Evolutionary conservation across 352 stramenopile species (phyloP).

Genomic region (Globisporangium carolinianum): DNA sequence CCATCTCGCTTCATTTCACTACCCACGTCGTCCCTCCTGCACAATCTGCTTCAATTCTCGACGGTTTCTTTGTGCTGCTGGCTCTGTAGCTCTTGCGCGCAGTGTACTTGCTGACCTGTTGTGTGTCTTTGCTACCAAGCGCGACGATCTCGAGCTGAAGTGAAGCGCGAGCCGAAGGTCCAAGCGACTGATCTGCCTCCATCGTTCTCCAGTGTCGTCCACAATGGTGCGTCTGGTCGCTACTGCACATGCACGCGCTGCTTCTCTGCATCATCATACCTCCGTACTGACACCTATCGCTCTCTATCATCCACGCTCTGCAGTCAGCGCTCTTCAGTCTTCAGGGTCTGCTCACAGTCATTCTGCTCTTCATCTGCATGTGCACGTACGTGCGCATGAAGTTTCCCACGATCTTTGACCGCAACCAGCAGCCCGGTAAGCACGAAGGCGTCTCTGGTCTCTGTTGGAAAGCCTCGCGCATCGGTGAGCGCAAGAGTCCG

Average conservation of each 20-base stretch:
- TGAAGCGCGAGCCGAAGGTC: no score
- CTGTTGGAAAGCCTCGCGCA: conserved; percentile 90
- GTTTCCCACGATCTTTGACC: conserved; percentile 94
- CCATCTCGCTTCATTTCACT: no score
- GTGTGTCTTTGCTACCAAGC: no score
- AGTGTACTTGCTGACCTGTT: no score
- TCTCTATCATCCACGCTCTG: conserved; percentile 1
- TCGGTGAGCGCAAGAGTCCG: conserved; percentile 89
- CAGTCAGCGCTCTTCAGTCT: conserved; percentile 97
- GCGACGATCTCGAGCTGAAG: no score
- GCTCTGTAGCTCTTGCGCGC: no score
- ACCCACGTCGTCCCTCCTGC: no score
- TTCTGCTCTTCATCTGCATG: conserved; percentile 97
- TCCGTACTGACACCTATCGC: not conserved
- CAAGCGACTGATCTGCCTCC: no score
- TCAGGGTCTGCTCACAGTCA: conserved; percentile 92
- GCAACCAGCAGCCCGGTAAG: conserved; percentile 66
- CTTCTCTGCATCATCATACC: not conserved
- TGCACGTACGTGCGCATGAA: conserved; percentile 96
- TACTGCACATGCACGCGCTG: no score
- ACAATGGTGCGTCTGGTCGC: not conserved
- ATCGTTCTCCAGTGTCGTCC: not conserved
- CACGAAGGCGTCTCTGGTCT: conserved; percentile 84
- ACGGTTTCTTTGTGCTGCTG: no score
- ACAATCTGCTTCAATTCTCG: no score